Conservation (phyloP, 257 asterid species). For the Solanum rostratum region DNA sequence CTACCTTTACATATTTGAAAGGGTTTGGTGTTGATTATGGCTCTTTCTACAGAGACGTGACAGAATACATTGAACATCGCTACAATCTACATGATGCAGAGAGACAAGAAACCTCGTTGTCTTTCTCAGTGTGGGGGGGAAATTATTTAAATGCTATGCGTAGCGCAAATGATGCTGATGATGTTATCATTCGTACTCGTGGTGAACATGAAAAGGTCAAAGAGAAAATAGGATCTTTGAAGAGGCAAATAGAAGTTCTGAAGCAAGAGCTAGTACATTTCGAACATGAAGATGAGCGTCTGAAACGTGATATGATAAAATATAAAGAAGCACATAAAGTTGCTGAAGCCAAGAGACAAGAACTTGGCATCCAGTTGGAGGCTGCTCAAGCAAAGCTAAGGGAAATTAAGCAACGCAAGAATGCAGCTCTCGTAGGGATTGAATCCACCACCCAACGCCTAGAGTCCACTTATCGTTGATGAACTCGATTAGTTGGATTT, state of each 20-base stretch:
- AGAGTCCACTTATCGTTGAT: background rate
- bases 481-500: background rate
- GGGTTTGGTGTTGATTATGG: background rate
- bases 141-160: background rate
- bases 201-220: background rate
- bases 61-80: background rate
- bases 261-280: background rate
- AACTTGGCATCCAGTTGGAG: background rate
- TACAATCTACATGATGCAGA: background rate
- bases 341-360: background rate
- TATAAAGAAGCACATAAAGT: background rate
- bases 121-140: background rate
- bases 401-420: background rate
- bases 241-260: background rate
- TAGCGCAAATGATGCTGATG: background rate
- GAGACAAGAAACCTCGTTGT: background rate
- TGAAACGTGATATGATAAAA: background rate
- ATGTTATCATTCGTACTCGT: background rate
- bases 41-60: background rate
- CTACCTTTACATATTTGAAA: background rate
- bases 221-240: background rate
- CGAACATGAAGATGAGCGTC: background rate
- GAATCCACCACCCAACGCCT: background rate
- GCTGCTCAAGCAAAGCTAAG: background rate
- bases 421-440: background rate